Evolutionary conservation across 441 rosid genomes (phyloP), one percentile per base, ranked within the genome.

Genomic region (Breynia disticha): DNA sequence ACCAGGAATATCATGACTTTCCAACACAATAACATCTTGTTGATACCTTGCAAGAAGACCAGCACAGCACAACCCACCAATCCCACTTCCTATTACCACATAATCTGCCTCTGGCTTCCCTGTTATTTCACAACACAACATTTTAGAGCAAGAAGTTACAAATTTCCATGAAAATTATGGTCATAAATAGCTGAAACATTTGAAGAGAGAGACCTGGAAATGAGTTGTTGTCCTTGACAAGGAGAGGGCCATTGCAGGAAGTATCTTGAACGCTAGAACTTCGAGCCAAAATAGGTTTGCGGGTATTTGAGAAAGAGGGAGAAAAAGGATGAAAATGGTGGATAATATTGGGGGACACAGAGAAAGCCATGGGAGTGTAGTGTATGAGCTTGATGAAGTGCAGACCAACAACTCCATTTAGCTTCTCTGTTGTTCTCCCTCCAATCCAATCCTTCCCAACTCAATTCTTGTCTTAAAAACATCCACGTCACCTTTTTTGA

Each of bases 81-180:
- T 84, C 13, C 95, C 96, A 62, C 95, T 91, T 45, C 96, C 96
- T 54, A 87, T 82, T 19, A 91, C 95, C 49, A 83, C 80, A 45
- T 87, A 76, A 76, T 91, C 89, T 2, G 95, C 96, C 76, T 85
- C 95, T 20, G 82, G 46, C 79, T 80, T 78, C 60, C 90, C 93
- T 79, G 70, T 56, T 49, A 66, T 48, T 66, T 9, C 15, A 17
- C 24, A 35, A 46, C 7, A 47, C 16, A 1, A 12, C 11, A 19
- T 21, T 21, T 24, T 32, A 4, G 13, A 41, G 44, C 44, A 41
- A 9, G 9, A 41, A 41, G 28, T 11, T 10, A 8, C 19, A 28
- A 3, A 28, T 0, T 1, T 28, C 4, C 35, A 28, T 28, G 35
- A 28, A 28, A 28, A 1, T 4, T 28, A 0, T 28, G 35, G 8